phyloP scores from a whole-genome alignment of 352 stramenopile genomes.

The Bremia lactucae region DNA sequence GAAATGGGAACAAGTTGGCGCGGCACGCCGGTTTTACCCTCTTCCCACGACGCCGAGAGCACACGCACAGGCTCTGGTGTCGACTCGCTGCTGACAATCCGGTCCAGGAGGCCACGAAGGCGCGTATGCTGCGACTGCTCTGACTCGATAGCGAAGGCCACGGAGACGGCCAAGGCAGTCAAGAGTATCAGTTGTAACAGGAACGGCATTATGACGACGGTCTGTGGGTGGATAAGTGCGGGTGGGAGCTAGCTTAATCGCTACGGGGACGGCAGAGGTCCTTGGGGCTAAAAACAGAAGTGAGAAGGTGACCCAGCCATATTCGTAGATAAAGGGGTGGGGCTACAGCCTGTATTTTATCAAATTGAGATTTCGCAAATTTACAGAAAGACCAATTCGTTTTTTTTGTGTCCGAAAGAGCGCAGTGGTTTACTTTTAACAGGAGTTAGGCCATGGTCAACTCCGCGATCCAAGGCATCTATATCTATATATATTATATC shows the following conservation, averaged over 20 bases:
- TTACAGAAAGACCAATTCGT: no score
- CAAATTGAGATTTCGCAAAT: no score
- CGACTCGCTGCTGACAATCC: conserved; percentile 15
- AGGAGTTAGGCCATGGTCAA: no score
- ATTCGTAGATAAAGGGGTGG: not conserved
- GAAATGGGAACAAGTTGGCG: conserved; percentile 21
- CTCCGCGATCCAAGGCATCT: no score
- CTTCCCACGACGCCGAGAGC: conserved; percentile 27
- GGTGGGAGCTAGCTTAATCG: not conserved
- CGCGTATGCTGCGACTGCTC: conserved; percentile 23
- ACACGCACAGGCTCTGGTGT: conserved; percentile 24
- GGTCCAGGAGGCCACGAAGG: conserved; percentile 29
- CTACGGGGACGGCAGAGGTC: conserved; percentile 3
- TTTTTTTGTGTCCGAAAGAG: no score
- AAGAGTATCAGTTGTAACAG: conserved; percentile 19
- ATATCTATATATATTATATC: no score
- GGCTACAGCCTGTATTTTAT: not conserved
- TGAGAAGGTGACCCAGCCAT: conserved; percentile 9
- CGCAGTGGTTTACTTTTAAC: no score
- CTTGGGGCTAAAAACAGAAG: conserved; percentile 26
- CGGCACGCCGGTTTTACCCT: conserved; percentile 10
- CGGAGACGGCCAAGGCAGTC: conserved; percentile 6
- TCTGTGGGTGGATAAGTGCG: conserved; percentile 1
- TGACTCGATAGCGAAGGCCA: not conserved
- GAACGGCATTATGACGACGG: conserved; percentile 9